These are phyloP conservation scores for Thermomucor indicae-seudaticae DNA, from an alignment of 371 early-diverging fungal genomes.

Conservation along the genomic window DNA sequence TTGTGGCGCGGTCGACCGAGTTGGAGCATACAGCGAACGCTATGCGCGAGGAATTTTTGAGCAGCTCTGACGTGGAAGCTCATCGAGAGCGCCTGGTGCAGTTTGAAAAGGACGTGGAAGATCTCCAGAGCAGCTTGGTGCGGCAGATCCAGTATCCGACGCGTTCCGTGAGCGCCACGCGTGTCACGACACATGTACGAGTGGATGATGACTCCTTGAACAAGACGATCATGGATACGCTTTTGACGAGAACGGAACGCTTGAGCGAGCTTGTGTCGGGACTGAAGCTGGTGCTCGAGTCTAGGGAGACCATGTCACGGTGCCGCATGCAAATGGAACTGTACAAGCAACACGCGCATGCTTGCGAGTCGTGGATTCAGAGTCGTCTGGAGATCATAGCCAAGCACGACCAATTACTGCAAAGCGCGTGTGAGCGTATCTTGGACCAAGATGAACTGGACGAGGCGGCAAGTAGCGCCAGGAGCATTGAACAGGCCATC, in stretches of 20 bases:
- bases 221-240: slow-evolving; percentile 30
- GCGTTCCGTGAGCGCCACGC: slow-evolving; percentile 19
- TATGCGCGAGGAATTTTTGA: slow-evolving; percentile 25
- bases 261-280: slow-evolving; percentile 25
- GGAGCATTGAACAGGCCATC: slow-evolving; percentile 21
- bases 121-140: background rate
- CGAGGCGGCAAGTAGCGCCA: slow-evolving; percentile 31
- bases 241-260: slow-evolving; percentile 18
- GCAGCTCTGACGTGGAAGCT: background rate
- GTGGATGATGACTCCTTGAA: slow-evolving; percentile 35
- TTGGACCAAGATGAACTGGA: slow-evolving; percentile 21
- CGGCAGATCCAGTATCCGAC: slow-evolving; percentile 16
- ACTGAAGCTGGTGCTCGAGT: slow-evolving; percentile 22
- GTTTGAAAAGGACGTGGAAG: slow-evolving; percentile 10
- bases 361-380: slow-evolving; percentile 29
- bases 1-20: slow-evolving; percentile 12
- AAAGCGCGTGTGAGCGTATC: background rate
- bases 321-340: slow-evolving; percentile 24
- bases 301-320: slow-evolving; percentile 32
- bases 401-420: slow-evolving; percentile 13
- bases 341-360: slow-evolving; percentile 23
- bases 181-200: slow-evolving; percentile 20
- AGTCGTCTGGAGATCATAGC: slow-evolving; percentile 15
- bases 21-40: slow-evolving; percentile 27
- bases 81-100: slow-evolving; percentile 10